Evolutionary conservation across 495 filamentous ascomycete species (phyloP).

Genomic region (Rhypophila decipiens): DNA sequence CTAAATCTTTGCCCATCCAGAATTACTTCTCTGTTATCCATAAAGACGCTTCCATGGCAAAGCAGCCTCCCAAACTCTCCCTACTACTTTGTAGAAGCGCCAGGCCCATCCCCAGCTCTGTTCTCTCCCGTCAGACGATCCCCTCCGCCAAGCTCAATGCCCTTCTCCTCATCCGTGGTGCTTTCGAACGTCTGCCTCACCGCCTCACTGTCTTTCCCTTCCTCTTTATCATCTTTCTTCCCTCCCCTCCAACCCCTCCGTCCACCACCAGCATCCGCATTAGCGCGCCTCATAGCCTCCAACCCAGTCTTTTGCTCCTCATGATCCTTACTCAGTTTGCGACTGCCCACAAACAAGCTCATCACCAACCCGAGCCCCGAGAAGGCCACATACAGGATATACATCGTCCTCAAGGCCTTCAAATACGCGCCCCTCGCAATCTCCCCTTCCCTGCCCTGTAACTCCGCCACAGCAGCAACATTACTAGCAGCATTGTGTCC

Average conservation of each 20-base stretch:
- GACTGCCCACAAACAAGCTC: conserved; percentile 48
- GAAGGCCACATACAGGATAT: conserved; percentile 57
- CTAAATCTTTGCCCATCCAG: too few species aligned
- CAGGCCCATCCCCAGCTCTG: too few species aligned
- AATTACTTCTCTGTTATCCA: too few species aligned
- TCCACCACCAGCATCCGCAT: conserved; percentile 1
- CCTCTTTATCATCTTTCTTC: conserved; percentile 12
- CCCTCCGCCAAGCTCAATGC: too few species aligned
- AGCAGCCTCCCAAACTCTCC: too few species aligned
- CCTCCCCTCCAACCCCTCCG: neutral
- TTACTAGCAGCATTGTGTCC: conserved; percentile 53
- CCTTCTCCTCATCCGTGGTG: too few species aligned
- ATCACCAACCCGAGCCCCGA: conserved; percentile 48
- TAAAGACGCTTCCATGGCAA: too few species aligned
- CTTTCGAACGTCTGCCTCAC: too few species aligned
- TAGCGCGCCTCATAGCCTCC: conserved; percentile 33
- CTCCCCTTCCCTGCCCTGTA: conserved; percentile 40
- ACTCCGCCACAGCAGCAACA: conserved; percentile 45
- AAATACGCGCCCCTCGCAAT: conserved; percentile 51
- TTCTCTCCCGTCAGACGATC: too few species aligned
- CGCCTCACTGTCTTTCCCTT: too few species aligned
- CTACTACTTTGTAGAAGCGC: too few species aligned
- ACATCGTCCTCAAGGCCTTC: conserved; percentile 57
- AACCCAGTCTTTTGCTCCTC: conserved; percentile 59
- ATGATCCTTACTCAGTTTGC: conserved; percentile 53